These are phyloP conservation scores for Kwoniella shivajii DNA, from an alignment of 1,284 basidiomycete species.

Conservation along the genomic window DNA sequence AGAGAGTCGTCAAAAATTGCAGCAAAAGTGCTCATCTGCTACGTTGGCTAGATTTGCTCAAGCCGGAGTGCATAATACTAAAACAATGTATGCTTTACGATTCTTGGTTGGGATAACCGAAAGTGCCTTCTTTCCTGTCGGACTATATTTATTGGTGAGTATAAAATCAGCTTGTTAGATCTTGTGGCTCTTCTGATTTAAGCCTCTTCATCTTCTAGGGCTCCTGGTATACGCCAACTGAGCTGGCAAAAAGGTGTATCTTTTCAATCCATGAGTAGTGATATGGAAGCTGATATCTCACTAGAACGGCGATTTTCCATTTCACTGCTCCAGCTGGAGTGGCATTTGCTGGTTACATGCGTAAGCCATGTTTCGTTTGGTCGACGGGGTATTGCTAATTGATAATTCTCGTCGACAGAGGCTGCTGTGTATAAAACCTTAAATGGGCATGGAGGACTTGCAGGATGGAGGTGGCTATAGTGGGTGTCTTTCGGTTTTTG, in stretches of 20 bases:
- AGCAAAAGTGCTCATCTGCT: too few relatives aligned
- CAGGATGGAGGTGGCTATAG: constrained; percentile 5
- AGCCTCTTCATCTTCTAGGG: too few relatives aligned
- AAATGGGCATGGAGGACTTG: neutral
- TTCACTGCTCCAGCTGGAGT: constrained; percentile 3
- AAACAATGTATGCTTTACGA: constrained; percentile 11
- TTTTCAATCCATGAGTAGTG: neutral
- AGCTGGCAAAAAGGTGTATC: constrained; percentile 12
- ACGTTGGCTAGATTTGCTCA: constrained; percentile 6
- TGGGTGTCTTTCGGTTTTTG: neutral
- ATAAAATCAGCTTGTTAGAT: neutral
- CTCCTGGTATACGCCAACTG: constrained; percentile 13
- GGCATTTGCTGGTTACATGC: constrained; percentile 1
- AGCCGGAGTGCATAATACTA: constrained; percentile 7
- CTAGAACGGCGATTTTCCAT: constrained; percentile 13
- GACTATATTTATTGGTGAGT: constrained; percentile 2
- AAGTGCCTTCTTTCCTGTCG: constrained; percentile 15
- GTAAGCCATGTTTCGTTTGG: neutral
- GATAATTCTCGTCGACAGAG: too few relatives aligned
- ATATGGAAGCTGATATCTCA: neutral
- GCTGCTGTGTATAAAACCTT: constrained; percentile 3
- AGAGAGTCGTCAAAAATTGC: neutral
- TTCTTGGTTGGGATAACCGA: constrained; percentile 10
- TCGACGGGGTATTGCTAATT: too few relatives aligned
- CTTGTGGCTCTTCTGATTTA: neutral